These are phyloP conservation scores for Pythium rishiriense DNA, from an alignment of 352 stramenopile species.

Conservation along the genomic window DNA sequence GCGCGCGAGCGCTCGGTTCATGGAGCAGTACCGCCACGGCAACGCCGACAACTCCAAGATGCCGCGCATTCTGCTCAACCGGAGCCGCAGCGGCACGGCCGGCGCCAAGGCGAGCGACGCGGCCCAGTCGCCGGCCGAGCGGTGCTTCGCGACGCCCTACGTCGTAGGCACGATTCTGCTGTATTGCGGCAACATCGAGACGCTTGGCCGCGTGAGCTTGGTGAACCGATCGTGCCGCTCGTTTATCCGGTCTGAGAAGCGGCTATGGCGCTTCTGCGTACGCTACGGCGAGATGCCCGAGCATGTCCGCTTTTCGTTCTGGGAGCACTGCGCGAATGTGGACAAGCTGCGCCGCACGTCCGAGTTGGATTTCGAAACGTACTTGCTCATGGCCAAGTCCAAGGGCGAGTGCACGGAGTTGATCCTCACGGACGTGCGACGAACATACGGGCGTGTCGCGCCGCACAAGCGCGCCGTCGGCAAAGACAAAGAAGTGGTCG, in stretches of 20 bases:
- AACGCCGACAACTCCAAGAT: conserved; percentile 27
- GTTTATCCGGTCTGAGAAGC: conserved; percentile 65
- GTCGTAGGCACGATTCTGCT: conserved; percentile 78
- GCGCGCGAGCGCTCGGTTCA: conserved; percentile 47
- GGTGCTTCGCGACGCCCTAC: conserved; percentile 61
- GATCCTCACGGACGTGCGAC: conserved; percentile 82
- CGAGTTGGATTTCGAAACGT: conserved; percentile 82
- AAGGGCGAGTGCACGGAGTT: conserved; percentile 84
- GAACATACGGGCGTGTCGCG: conserved; percentile 80
- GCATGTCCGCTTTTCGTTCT: conserved; percentile 67
- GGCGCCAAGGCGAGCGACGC: conserved; percentile 20
- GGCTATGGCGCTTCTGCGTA: conserved; percentile 82
- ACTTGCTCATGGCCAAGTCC: conserved; percentile 81
- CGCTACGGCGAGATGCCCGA: conserved; percentile 68
- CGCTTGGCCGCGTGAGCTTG: conserved; percentile 41
- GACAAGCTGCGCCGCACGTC: conserved; percentile 44
- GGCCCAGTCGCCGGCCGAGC: conserved; percentile 25
- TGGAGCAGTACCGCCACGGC: conserved; percentile 55
- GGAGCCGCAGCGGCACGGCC: conserved; percentile 14
- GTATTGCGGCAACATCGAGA: conserved; percentile 59
- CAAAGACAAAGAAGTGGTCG: conserved; percentile 47
- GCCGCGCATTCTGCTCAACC: conserved; percentile 41
- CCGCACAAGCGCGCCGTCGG: conserved; percentile 71
- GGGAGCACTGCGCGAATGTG: conserved; percentile 61
- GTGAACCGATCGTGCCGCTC: conserved; percentile 59